Percentiles rank a stretch among this genome's conserved stretches.
Conservation (phyloP, 2,329 filamentous ascomycete genomes). For the Scleromitrula shiraiana region DNA sequence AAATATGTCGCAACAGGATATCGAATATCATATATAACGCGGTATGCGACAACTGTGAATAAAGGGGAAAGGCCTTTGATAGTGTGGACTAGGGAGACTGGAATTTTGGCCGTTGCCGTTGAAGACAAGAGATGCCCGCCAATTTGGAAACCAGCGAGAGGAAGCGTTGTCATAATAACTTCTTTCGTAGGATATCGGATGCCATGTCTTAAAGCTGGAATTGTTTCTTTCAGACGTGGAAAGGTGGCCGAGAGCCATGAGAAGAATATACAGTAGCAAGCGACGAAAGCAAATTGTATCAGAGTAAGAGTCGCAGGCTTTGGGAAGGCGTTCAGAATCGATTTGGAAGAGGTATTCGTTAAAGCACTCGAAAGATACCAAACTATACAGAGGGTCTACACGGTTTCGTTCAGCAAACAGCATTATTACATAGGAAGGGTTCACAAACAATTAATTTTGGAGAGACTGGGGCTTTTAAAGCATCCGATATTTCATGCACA, state of each 20-base stretch:
- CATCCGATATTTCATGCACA: conserved; percentile 86
- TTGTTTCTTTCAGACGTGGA: conserved; percentile 57
- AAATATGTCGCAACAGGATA: conserved; percentile 84
- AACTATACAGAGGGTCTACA: conserved; percentile 70
- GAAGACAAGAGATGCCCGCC: conserved; percentile 90
- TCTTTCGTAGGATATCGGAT: conserved; percentile 75
- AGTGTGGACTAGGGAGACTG: conserved; percentile 93
- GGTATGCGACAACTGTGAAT: conserved; percentile 91
- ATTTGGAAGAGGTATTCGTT: conserved; percentile 96
- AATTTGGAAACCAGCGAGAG: conserved; percentile 86
- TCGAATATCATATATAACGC: conserved; percentile 77
- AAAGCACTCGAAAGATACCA: conserved; percentile 96
- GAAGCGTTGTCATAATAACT: conserved; percentile 80
- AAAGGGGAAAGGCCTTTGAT: conserved; percentile 96
- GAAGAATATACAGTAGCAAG: conserved; percentile 74
- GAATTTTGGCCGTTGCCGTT: conserved; percentile 87
- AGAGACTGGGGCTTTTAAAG: conserved; percentile 82
- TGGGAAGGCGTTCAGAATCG: conserved; percentile 84
- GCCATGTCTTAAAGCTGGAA: conserved; percentile 76
- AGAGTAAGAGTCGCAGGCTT: conserved; percentile 88
- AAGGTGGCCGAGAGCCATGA: conserved; percentile 68
- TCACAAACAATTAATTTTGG: conserved; percentile 71
- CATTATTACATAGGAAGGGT: conserved; percentile 7
- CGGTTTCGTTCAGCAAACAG: conserved; percentile 19
- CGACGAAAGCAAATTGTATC: conserved; percentile 89